Conservation (phyloP, 805 yeast genomes). For the Wickerhamomyces alni region DNA sequence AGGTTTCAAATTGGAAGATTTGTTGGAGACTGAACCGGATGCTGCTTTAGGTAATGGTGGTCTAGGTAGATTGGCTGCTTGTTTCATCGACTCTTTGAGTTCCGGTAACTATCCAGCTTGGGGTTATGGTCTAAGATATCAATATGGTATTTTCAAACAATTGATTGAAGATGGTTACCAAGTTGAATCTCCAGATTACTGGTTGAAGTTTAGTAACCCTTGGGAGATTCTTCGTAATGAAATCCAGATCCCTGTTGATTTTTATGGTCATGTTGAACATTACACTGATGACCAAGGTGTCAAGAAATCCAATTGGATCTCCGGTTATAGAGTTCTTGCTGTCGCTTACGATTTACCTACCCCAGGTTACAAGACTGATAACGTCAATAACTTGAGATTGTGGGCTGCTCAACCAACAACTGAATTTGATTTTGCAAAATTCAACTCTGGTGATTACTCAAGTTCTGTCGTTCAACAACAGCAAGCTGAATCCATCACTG, state of each 20-base stretch:
- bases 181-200: slow-evolving; percentile 91
- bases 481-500: slow-evolving; percentile 85
- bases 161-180: slow-evolving; percentile 87
- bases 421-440: slow-evolving; percentile 86
- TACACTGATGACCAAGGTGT: slow-evolving; percentile 44
- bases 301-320: slow-evolving; percentile 66
- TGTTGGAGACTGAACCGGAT: slow-evolving; percentile 82
- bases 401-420: slow-evolving; percentile 90
- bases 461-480: slow-evolving; percentile 82
- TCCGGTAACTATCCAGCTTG: slow-evolving; percentile 88
- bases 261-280: slow-evolving; percentile 65
- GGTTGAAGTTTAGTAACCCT: slow-evolving; percentile 85
- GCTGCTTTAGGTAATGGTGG: slow-evolving; percentile 97
- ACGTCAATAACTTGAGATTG: slow-evolving; percentile 82
- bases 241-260: slow-evolving; percentile 84
- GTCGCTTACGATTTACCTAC: slow-evolving; percentile 89
- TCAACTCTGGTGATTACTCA: slow-evolving; percentile 86
- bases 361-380: slow-evolving; percentile 80
- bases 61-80: slow-evolving; percentile 89
- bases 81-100: slow-evolving; percentile 84
- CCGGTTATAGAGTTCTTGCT: slow-evolving; percentile 86
- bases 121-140: slow-evolving; percentile 94
- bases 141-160: slow-evolving; percentile 90
- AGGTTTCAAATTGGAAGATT: slow-evolving; percentile 85
- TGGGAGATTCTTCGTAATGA: slow-evolving; percentile 91